phyloP scores from a whole-genome alignment of 225 moss, liverwort and hornwort species.

The Pseudisothecium myosuroides region DNA sequence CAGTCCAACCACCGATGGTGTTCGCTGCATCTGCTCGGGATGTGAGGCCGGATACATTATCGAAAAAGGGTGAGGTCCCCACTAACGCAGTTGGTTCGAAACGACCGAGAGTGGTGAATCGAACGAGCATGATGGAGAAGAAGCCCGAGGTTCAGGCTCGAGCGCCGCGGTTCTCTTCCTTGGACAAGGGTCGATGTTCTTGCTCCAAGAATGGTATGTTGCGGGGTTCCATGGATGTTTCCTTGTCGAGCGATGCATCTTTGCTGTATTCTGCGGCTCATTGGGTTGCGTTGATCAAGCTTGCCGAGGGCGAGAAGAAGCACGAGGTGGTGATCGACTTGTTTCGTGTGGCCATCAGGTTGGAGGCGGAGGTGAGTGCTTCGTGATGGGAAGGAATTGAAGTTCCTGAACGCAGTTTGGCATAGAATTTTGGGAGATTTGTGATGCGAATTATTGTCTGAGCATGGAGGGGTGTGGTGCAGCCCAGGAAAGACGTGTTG shows the following conservation, averaged over 20 bases:
- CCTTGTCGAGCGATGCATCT: neutral
- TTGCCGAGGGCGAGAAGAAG: constrained; percentile 28
- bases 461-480: neutral
- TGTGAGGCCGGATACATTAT: neutral
- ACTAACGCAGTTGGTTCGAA: neutral
- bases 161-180: constrained; percentile 1
- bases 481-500: constrained; percentile 18
- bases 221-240: neutral
- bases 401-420: neutral
- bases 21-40: constrained; percentile 23
- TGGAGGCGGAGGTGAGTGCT: constrained; percentile 29
- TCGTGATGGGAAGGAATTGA: neutral
- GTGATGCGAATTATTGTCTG: neutral
- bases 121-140: constrained; percentile 4
- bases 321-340: constrained; percentile 30
- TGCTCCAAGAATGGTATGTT: neutral
- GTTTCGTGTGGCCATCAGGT: constrained; percentile 28
- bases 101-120: constrained; percentile 1
- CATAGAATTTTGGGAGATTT: neutral
- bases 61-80: neutral
- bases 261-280: constrained; percentile 26
- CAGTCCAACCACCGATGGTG: constrained; percentile 6
- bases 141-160: neutral
- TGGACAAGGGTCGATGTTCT: constrained; percentile 7
- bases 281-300: constrained; percentile 29